Base-by-base conservation (phyloP, 768 basidiomycete species). In the Kwoniella newhampshirensis region DNA sequence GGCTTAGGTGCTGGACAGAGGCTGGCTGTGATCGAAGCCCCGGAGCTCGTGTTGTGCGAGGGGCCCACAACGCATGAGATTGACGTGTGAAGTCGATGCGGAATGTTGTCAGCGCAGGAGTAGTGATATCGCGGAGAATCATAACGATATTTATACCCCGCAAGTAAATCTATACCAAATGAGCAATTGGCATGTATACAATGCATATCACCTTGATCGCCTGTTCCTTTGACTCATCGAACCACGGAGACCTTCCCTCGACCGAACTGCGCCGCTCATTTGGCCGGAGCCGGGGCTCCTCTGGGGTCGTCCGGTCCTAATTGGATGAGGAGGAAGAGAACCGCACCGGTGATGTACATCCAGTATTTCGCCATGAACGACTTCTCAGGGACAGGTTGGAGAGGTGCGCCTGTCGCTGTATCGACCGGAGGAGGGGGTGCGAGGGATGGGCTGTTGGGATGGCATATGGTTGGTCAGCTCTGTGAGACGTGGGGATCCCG, bases 341-440 rank as follows among this genome's bases (percentile, higher is more conserved):
- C 74, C 41, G 83, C 74, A 2, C 84, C 80, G 39, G 81, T 78
- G 35, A 89, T 82, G 66, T 91, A 91, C 75, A 91, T 80, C 91
- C 91, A 93, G 75, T 93, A 93, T 73, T 91, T 92, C 68, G 89
- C 87, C 39, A 91, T 54, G 75, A 92, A 89, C 11, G 84, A 79
- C 75, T 91, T 87, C 70, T 93, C 89, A 0, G 82, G 81, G 30
- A 79, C 72, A 0, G 85, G 82, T 0, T 51, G 48, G 12, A 43
- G 50, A 4, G 62, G 56, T 6, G 46, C 32, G 21, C 68, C 68
- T 18, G 68, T 66, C 1, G 67, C 18, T 25, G 60, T 52, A 46
- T 70, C 64, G 37, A 68, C 39, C 0, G 39, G 15, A 7, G 66
- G 60, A 30, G 68, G 59, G 5, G 62, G 62, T n/a, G 64, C 37